Evolutionary conservation across 805 yeast genomes (phyloP), one percentile per base, ranked within the genome.

Genomic region (Metschnikowia kunwiensis): DNA sequence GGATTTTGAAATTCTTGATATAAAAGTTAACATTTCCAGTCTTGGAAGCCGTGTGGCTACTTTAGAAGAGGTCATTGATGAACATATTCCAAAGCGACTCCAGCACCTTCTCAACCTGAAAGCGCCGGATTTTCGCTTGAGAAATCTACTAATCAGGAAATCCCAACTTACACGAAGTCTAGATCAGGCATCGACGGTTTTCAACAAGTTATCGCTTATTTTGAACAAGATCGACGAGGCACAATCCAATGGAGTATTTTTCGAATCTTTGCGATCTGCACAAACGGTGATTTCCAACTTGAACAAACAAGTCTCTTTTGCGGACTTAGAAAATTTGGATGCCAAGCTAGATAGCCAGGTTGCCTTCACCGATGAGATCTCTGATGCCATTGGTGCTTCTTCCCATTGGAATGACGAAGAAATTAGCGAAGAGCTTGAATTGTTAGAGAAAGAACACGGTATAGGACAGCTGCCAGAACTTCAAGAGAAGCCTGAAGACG

Each of bases 151-250:
- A 12, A 30, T 32, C 6, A 47, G 45, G 27, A 54, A 48, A 20
- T 43, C 45, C 14, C 38, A 38, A 4, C 33, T 50, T 3, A 23
- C 24, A 5, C 35, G 40, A 28, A 52, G 64, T 0, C 43, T 57
- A 12, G 50, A 48, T 2, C 49, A 36, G 18, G 46, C 56, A 0
- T 32, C 40, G 3, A 38, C 20, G 5, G 38, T 56, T 3, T 46
- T 48, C 13, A 32, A 36, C 12, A 60, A 63, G 28, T 44, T 68
- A 23, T 36, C 36, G 1, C 28, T 42, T 11, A 47, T 65, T 2
- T 33, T 65, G 21, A 32, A 44, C 17, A 63, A 63, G 42, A 64
- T 68, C 12, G 56, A 66, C 42, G 67, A 68, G 11, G 63, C 70
- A 2, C 50, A 49, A 19, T 36, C 55, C 12, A 66, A 65, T 39